Percentiles rank a stretch among this genome's conserved stretches.
phyloP scores from a whole-genome alignment of 345 rosid genomes.

The Salix purpurea region DNA sequence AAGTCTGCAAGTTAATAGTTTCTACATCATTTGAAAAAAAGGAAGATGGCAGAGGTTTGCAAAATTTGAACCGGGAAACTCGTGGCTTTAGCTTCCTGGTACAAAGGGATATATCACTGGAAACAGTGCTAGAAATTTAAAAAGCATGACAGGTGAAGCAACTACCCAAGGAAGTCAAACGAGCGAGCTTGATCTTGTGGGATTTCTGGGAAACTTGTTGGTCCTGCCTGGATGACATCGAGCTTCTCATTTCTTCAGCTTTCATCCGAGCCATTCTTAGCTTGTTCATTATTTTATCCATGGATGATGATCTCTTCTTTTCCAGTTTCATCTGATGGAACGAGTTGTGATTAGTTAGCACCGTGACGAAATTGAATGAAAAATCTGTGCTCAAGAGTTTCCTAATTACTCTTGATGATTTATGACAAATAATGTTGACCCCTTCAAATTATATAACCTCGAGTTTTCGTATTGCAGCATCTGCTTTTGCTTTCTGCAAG shows the following conservation, averaged over 20 bases:
- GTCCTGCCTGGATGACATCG: conserved; percentile 32
- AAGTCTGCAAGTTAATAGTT: not conserved
- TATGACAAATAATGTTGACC: not conserved
- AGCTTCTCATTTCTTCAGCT: conserved; percentile 76
- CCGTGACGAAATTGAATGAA: too few species aligned
- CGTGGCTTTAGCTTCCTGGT: not conserved
- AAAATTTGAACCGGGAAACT: not conserved
- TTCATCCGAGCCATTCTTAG: conserved; percentile 56
- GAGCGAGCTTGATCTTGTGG: conserved; percentile 25
- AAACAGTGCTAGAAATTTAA: conserved; percentile 5
- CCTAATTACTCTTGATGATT: not conserved
- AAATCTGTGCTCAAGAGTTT: not conserved
- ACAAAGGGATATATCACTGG: not conserved
- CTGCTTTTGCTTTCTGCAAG: conserved; percentile 95
- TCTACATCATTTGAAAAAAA: too few species aligned
- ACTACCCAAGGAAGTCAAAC: conserved; percentile 35
- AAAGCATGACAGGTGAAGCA: conserved; percentile 49
- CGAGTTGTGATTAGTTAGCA: not conserved
- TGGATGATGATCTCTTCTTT: conserved; percentile 76
- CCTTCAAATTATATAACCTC: conserved; percentile 46
- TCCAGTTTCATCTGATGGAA: conserved; percentile 69
- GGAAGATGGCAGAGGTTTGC: not conserved
- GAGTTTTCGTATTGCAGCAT: conserved; percentile 81
- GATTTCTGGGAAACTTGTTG: conserved; percentile 34
- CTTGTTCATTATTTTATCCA: conserved; percentile 78